Base-by-base conservation (phyloP, 176 grass and related monocot species). In the Coix lacrymajobi region DNA sequence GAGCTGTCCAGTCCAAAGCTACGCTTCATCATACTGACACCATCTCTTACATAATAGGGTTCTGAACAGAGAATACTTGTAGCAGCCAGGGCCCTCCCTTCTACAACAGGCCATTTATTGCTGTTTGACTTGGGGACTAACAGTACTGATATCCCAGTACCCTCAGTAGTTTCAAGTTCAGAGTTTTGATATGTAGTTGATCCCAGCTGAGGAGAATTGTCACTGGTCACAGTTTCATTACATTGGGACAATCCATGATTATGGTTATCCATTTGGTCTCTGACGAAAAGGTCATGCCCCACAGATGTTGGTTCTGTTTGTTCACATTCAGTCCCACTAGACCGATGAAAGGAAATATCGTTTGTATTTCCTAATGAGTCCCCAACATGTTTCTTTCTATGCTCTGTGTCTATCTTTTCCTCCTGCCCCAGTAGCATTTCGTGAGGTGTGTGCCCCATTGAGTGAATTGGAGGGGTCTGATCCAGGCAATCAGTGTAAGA, bases 31-130 rank as follows among this genome's bases (percentile, higher is more conserved):
- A 77, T 76, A 87, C 77, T 93, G 28, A 52, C 77, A 83, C 82
- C 81, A 85, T 87, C 90, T 87, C 96, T 91, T 43, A 76, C 79
- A 64, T 88, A 95, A 83, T 84, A 98, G 13, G 90, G 88, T 75
- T 97, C 92, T 28, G 86, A 89, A 79, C 62, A 90, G 73, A 92
- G 84, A 78, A 91, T 84, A 78, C 84, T 91, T 62, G 85, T 73
- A 76, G 88, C 71, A 86, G 85, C 57, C 49, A 88, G 69, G 2
- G 82, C 32, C 62, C 87, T 91, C 26, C 88, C 88, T 88, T 82
- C 92, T 63, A 93, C 33, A 39, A 82, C 73, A 56, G 89, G 87
- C 79, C 89, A 92, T 85, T 83, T 98, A 61, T 79, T 95, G 77
- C 77, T 92, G 69, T 73, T 93, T 51, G 90, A 88, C 30, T 79